A percentile compares a stretch with the other conserved stretches of the same genome.
These are phyloP conservation scores for Ogataea glucozyma DNA, from an alignment of 805 yeast genomes.

Conservation along the genomic window DNA sequence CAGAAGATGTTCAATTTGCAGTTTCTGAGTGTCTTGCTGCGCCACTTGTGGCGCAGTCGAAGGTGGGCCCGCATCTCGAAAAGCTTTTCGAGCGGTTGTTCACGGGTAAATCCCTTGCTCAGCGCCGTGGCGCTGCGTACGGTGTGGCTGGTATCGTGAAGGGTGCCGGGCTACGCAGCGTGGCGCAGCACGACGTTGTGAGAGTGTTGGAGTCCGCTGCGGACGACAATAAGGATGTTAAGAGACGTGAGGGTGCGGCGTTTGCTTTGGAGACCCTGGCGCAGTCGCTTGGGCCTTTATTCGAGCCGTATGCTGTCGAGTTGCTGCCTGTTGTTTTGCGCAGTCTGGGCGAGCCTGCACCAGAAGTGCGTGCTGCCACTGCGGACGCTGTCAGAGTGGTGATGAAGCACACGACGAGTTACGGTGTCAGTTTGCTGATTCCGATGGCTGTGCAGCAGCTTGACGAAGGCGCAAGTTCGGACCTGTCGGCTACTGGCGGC, in stretches of 20 bases:
- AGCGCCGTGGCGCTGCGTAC: slow-evolving; percentile 93
- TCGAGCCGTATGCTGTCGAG: slow-evolving; percentile 94
- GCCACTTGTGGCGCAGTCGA: slow-evolving; percentile 65
- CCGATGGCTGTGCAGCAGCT: slow-evolving; percentile 86
- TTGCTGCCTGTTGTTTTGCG: slow-evolving; percentile 78
- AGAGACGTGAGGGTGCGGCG: slow-evolving; percentile 83
- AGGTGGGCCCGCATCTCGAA: slow-evolving; percentile 57
- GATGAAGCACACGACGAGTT: slow-evolving; percentile 90
- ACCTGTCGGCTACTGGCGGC: too few species aligned
- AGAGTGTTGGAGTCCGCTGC: slow-evolving; percentile 77
- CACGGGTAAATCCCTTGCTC: slow-evolving; percentile 45
- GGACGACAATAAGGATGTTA: slow-evolving; percentile 77
- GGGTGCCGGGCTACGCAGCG: slow-evolving; percentile 81
- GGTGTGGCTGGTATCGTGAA: slow-evolving; percentile 93
- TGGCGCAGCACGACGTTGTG: slow-evolving; percentile 75
- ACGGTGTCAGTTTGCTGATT: slow-evolving; percentile 85
- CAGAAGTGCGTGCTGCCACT: slow-evolving; percentile 89
- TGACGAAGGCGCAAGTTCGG: too few species aligned
- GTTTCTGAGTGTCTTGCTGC: slow-evolving; percentile 81
- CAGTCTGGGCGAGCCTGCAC: slow-evolving; percentile 78
- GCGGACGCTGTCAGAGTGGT: slow-evolving; percentile 81
- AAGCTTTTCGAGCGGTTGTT: slow-evolving; percentile 61
- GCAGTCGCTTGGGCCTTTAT: slow-evolving; percentile 66
- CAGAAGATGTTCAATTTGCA: slow-evolving; percentile 87
- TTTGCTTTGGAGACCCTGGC: slow-evolving; percentile 85